Evolutionary conservation across 2,329 filamentous ascomycete species (phyloP).

Genomic region (Fusarium sp.): DNA sequence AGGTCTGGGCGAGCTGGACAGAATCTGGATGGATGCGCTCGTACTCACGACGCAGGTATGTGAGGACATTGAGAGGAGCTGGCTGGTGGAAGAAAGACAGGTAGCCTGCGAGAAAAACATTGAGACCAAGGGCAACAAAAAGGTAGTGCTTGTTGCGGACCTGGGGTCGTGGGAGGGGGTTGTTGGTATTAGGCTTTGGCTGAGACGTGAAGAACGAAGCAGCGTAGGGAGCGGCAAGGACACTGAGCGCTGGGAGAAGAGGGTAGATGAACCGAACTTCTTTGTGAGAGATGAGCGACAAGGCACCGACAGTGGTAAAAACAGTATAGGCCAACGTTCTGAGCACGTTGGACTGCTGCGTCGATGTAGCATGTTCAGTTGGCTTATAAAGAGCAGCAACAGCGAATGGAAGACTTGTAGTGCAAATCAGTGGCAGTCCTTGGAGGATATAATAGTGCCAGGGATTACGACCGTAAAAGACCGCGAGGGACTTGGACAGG

Average conservation of each 20-base stretch:
- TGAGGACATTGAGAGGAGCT: constrained; percentile 79
- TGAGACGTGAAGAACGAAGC: constrained; percentile 70
- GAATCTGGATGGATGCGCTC: constrained; percentile 63
- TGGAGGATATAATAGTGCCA: constrained; percentile 95
- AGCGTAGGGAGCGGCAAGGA: constrained; percentile 78
- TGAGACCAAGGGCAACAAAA: constrained; percentile 69
- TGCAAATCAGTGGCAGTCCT: constrained; percentile 87
- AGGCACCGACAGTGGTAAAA: constrained; percentile 67
- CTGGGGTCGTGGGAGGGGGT: constrained; percentile 46
- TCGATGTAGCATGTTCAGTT: constrained; percentile 47
- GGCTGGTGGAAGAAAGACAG: constrained; percentile 82
- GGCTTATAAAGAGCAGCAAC: constrained; percentile 71
- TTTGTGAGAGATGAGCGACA: constrained; percentile 91
- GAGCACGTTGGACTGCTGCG: constrained; percentile 51
- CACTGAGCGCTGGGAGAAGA: constrained; percentile 84
- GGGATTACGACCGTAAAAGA: constrained; percentile 92
- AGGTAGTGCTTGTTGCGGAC: constrained; percentile 68
- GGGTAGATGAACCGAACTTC: constrained; percentile 98
- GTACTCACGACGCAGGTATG: constrained; percentile 80
- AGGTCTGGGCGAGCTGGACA: constrained; percentile 36
- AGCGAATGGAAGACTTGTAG: constrained; percentile 83
- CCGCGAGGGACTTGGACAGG: constrained; percentile 83
- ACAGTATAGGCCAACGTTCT: constrained; percentile 66
- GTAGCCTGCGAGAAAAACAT: constrained; percentile 78
- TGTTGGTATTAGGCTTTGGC: constrained; percentile 42